Evolutionary conservation across 1,284 basidiomycete species (phyloP), one percentile per base, ranked within the genome.

Genomic region (Anthracocystis walkeri): DNA sequence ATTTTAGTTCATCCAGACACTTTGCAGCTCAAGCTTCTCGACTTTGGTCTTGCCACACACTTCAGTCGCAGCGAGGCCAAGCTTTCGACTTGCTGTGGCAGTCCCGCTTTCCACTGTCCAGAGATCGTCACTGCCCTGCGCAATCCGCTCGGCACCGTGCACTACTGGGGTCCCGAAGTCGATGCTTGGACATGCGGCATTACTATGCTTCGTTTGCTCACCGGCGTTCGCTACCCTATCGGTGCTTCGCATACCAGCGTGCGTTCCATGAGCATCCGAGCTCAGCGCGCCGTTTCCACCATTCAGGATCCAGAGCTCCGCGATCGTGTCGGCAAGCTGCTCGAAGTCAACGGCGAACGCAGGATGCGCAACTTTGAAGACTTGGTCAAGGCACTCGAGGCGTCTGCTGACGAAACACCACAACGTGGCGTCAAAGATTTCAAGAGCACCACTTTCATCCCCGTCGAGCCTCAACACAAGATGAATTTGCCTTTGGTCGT

Each of bases 101-200:
- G 85, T 57, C 87, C 87, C 0, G 87, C 87, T 0, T 88, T 88
- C 73, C 87, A 88, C 65, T 87, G 87, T 44, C 89, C 89, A 0
- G 89, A 89, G 71, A 87, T 89, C 45, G 87, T 89, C 49, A 84
- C 86, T 5, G 87, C 88, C 1, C 84, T 89, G 16, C 84, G 87
- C 48, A 86, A 86, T 44, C 86, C 87, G 7, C 86, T 87, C 3
- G 88, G 88, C 5, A 84, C 84, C 3, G 85, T 88, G n/a, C 85
- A 85, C 5, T 78, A 82, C 60, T 76, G 80, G 84, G 88, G 88
- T 0, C 88, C 89, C 35, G 88, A 89, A 62, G 85, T 89, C 51
- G 89, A 89, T 76, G 87, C 88, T 56, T 89, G 89, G 89, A 89
- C 88, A 44, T 86, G 88, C 65, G 89, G 88, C 10, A 82, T 89